Evolutionary conservation across 257 asterid genomes (phyloP), one percentile per base, ranked within the genome.

Genomic region (Penstemon davidsonii): DNA sequence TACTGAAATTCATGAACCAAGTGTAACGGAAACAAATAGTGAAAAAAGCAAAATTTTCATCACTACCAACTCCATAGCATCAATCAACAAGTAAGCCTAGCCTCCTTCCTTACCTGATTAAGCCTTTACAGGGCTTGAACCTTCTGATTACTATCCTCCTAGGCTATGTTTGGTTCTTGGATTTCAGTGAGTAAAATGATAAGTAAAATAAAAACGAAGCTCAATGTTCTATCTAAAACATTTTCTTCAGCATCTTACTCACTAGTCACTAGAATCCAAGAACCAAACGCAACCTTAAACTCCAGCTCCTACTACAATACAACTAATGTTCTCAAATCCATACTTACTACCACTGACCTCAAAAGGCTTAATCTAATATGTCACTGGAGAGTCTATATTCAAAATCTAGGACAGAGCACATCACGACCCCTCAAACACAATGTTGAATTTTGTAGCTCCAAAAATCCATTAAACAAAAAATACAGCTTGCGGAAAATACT

Each of bases 61-160:
- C 74, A 68, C 47, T 65, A 60, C 62, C 60, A 52, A 53, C 62
- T 55, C 44, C 47, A 63, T 39, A 64, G 6, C 55, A 68, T 54
- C 25, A 52, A 70, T 3, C 37, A 56, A 25, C 46, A 54, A 68
- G 72, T 19, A 55, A 56, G 45, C 59, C 66, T 8, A 51, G 25
- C 18, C 52, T 25, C 39, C 39, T 62, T 37, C 38, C 53, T 6
- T 13, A 58, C 52, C 66, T 25, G 33, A 25, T 25, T 25, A 40
- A 7, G 8, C 7, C 50, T 8, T 39, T 19, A 4, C n/a, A 55
- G 39, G 13, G 18, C 12, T 55, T 37, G 3, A 38, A 13, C 7
- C 45, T 25, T 25, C 45, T 36, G 15, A n/a, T 57, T 37, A 19
- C 19, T 10, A 57, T 18, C 7, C 12, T 33, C 8, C 33, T 25